Evolutionary conservation across 129 eudicot genomes (phyloP).

Genomic region (Dittrichia graveolens): DNA sequence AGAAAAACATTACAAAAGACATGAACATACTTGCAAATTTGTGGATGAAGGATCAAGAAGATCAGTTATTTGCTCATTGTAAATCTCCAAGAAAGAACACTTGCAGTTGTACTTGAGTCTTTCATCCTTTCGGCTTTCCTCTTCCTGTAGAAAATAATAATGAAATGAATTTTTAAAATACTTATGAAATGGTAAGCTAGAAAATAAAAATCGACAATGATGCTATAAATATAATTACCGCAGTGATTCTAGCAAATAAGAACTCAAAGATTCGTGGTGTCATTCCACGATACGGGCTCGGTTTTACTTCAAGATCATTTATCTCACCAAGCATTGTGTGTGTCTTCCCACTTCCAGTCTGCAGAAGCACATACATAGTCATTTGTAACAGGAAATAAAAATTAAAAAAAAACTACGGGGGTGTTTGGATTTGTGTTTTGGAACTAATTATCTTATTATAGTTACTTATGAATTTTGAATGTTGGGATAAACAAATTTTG

Average conservation of each 20-base stretch:
- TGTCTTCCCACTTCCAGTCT: conserved; percentile 99
- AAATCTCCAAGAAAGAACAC: conserved; percentile 91
- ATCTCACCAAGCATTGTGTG: conserved; percentile 92
- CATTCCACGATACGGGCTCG: conserved; percentile 85
- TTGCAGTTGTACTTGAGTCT: conserved; percentile 68
- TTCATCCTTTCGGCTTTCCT: conserved; percentile 85
- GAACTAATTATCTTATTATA: background rate
- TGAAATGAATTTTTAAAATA: background rate
- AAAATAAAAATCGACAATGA: background rate
- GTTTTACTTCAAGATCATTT: conserved; percentile 63
- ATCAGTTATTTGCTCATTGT: conserved; percentile 91
- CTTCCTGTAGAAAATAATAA: conserved; percentile 50
- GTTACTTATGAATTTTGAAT: too few relatives aligned
- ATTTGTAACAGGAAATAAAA: background rate
- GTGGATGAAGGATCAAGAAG: conserved; percentile 93
- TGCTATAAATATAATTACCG: conserved; percentile 45
- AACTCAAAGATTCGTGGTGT: conserved; percentile 94
- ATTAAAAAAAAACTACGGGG: background rate
- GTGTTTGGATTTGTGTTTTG: background rate
- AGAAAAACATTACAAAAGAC: conserved; percentile 4
- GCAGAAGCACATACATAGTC: conserved; percentile 10
- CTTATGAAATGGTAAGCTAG: background rate
- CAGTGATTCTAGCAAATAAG: conserved; percentile 82
- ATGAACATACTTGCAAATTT: conserved; percentile 72
- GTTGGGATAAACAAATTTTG: background rate